Conservation (phyloP, 495 filamentous ascomycete genomes). For the Aspergillus cristatus region DNA sequence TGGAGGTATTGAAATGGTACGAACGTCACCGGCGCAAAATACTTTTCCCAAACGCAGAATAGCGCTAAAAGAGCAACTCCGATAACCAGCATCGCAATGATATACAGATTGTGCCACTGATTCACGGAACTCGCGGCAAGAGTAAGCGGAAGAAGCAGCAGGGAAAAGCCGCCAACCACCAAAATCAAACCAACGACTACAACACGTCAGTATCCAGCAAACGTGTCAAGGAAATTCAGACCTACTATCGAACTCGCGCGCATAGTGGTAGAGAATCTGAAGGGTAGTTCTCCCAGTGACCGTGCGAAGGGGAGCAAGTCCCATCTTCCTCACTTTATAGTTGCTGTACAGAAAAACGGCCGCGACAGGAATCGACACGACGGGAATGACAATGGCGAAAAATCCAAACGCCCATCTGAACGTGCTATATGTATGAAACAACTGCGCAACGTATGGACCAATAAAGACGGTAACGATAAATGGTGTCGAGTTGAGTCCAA, state of each 20-base stretch:
- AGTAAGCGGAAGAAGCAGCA: constrained; percentile 54
- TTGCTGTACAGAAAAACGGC: constrained; percentile 41
- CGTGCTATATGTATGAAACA: constrained; percentile 38
- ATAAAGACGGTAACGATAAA: constrained; percentile 34
- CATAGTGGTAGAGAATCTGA: constrained; percentile 39
- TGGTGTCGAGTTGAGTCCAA: constrained; percentile 50
- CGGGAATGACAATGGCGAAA: constrained; percentile 48
- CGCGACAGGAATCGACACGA: constrained; percentile 41
- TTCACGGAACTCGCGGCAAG: constrained; percentile 35
- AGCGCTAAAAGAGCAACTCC: constrained; percentile 43
- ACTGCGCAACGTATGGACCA: constrained; percentile 17
- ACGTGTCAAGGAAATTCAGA: background rate
- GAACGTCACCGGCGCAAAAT: constrained; percentile 45
- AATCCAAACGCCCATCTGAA: constrained; percentile 54
- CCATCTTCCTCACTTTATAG: constrained; percentile 41
- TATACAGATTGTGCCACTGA: constrained; percentile 40
- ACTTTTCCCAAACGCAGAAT: constrained; percentile 50
- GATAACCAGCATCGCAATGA: constrained; percentile 50
- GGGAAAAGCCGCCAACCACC: constrained; percentile 43
- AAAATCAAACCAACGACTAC: constrained; percentile 46
- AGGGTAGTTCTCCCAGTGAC: constrained; percentile 28
- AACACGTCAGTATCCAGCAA: background rate
- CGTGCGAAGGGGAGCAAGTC: constrained; percentile 16
- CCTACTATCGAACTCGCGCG: constrained; percentile 49
- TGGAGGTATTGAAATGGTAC: constrained; percentile 47